Conservation (phyloP, 2,329 filamentous ascomycete species). For the Curvularia verruculosa region DNA sequence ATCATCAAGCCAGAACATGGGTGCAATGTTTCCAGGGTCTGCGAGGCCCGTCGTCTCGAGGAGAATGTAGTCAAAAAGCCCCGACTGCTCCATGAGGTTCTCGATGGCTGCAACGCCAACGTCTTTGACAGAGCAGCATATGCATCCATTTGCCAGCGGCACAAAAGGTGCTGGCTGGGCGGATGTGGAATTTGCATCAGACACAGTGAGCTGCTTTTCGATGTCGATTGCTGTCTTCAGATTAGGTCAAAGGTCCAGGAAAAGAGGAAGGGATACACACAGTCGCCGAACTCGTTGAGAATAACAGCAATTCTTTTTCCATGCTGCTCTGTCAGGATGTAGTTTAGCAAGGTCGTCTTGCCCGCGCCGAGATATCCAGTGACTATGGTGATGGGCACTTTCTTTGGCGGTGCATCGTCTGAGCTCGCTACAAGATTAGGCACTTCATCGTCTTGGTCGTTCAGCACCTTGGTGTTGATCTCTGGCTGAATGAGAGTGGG, state of each 20-base stretch:
- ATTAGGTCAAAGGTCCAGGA: neutral
- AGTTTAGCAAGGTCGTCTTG: constrained; percentile 94
- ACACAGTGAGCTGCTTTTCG: constrained; percentile 93
- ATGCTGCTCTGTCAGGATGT: constrained; percentile 92
- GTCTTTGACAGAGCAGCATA: constrained; percentile 98
- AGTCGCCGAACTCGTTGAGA: constrained; percentile 70
- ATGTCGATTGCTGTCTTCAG: constrained; percentile 76
- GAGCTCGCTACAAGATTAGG: constrained; percentile 40
- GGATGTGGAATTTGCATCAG: constrained; percentile 47
- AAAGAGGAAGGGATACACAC: constrained; percentile 13
- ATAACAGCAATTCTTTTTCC: constrained; percentile 99
- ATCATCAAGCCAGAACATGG: constrained; percentile 97
- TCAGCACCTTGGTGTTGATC: constrained; percentile 30
- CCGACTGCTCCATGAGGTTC: constrained; percentile 90
- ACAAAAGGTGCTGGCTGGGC: constrained; percentile 66
- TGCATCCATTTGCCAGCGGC: constrained; percentile 93
- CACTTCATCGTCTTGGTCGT: constrained; percentile 25
- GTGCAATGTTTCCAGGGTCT: constrained; percentile 93
- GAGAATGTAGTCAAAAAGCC: constrained; percentile 95
- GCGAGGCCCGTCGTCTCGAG: constrained; percentile 95
- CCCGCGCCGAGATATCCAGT: constrained; percentile 93
- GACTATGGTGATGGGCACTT: constrained; percentile 84
- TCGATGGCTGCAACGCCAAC: constrained; percentile 94
- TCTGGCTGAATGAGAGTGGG: constrained; percentile 62
- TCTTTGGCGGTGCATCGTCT: constrained; percentile 60